Evolutionary conservation across 129 eudicot genomes (phyloP).

Genomic region (Helichrysum umbraculigerum): DNA sequence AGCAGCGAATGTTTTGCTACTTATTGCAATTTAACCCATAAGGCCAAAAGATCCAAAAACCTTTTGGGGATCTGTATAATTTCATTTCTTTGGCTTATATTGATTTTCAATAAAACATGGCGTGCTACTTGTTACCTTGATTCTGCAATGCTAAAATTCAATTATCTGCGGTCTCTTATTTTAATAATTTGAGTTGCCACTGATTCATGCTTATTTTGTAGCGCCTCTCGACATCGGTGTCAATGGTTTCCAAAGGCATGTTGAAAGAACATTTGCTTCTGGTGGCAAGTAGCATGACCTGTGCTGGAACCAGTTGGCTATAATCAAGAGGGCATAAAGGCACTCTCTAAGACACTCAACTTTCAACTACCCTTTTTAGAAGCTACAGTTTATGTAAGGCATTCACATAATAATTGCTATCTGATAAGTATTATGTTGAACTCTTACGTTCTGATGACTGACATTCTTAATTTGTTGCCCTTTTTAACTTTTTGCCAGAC

Average conservation of each 20-base stretch:
- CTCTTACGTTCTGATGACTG: neutral
- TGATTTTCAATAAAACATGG: neutral
- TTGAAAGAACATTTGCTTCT: conserved; percentile 87
- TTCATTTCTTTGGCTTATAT: no score
- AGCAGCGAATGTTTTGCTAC: neutral
- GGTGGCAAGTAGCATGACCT: conserved; percentile 93
- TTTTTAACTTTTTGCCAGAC: conserved; percentile 44
- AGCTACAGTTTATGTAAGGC: conserved; percentile 88
- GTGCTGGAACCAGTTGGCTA: conserved; percentile 89
- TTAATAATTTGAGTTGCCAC: neutral
- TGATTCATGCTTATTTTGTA: conserved; percentile 39
- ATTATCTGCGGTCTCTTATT: conserved; percentile 1
- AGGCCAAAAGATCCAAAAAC: neutral
- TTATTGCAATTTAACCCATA: neutral
- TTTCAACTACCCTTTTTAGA: conserved; percentile 94
- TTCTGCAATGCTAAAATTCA: conserved; percentile 6
- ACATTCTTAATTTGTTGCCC: conserved; percentile 5
- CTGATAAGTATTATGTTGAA: neutral
- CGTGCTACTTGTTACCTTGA: conserved; percentile 2
- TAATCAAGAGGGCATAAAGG: conserved; percentile 83
- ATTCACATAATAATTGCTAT: neutral
- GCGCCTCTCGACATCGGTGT: conserved; percentile 92
- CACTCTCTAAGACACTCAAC: conserved; percentile 64
- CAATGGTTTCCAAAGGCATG: conserved; percentile 89
- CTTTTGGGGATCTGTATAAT: neutral